phyloP scores from a whole-genome alignment of 768 basidiomycete species.

The Amanita muscaria region DNA sequence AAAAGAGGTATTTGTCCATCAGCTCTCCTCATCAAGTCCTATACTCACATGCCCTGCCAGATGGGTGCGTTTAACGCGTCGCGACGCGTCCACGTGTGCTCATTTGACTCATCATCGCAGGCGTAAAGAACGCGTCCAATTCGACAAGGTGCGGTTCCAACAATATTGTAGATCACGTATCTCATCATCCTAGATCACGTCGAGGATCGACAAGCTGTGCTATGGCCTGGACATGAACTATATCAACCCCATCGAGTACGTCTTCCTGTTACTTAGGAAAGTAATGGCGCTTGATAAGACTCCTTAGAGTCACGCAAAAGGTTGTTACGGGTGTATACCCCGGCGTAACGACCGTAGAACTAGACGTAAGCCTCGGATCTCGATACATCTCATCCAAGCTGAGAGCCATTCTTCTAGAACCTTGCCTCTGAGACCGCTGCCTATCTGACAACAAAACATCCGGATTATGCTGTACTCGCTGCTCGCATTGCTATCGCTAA shows the following conservation, averaged over 20 bases:
- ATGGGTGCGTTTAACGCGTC: slow-evolving; percentile 41
- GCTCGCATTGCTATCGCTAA: slow-evolving; percentile 99
- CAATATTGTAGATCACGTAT: slow-evolving; percentile 7
- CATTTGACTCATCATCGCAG: slow-evolving; percentile 25
- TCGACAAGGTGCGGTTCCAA: slow-evolving; percentile 66
- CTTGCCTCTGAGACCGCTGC: slow-evolving; percentile 96
- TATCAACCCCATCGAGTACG: slow-evolving; percentile 89
- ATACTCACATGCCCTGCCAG: slow-evolving; percentile 18
- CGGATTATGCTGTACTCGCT: slow-evolving; percentile 96
- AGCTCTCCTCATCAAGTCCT: background rate
- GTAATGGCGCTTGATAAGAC: background rate
- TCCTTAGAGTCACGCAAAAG: slow-evolving; percentile 73
- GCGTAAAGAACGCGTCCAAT: slow-evolving; percentile 87
- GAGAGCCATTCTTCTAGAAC: slow-evolving; percentile 45
- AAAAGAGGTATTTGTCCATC: slow-evolving; percentile 22
- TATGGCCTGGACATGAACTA: slow-evolving; percentile 92
- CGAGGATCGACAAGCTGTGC: slow-evolving; percentile 82
- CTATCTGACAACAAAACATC: slow-evolving; percentile 92
- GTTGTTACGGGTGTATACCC: slow-evolving; percentile 90
- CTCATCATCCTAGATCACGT: slow-evolving; percentile 55
- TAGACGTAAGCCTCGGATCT: slow-evolving; percentile 59
- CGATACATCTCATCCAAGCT: background rate
- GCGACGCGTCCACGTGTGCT: slow-evolving; percentile 22
- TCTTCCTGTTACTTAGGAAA: background rate
- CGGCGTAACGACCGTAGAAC: slow-evolving; percentile 94